Evolutionary conservation across 225 moss, liverwort and hornwort species (phyloP), one percentile per base, ranked within the genome.

Genomic region (Thuidium tamariscinum): DNA sequence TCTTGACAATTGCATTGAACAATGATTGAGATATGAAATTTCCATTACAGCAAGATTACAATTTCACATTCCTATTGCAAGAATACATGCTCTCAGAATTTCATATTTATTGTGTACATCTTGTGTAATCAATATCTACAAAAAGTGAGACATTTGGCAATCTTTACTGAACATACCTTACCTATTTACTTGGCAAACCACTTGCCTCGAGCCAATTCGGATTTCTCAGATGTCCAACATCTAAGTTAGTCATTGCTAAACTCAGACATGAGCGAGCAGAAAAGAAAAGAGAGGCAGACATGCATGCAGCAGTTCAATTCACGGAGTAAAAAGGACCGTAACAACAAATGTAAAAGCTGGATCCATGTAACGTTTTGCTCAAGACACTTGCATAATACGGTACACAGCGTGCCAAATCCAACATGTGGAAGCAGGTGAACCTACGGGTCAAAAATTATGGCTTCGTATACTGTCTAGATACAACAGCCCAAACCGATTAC

Each of bases 361-460:
- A 83, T 36, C 74, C 52, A 57, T 83, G 51, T 44, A 42, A 83
- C 61, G 36, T 73, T 86, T 51, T 77, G 77, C 65, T 70, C 57
- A 69, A 13, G 71, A 56, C 49, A 72, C 82, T 90, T 69, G 83
- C 88, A 77, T 84, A 59, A 60, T 62, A 86, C 61, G 62, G 86
- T 90, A 91, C 86, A 83, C 83, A 79, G 27, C 56, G 75, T 81
- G 84, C 81, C 65, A 72, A 74, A 81, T 72, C 66, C 66, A 87
- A 77, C 64, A 80, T 36, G 51, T 52, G 65, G 51, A 81, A 72
- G 76, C 67, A 91, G 85, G 46, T 37, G 34, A 85, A 87, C 70
- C 79, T 80, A 83, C 48, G 41, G 75, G 83, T 86, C 90, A 88
- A 90, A 91, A 88, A 66, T 71, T 73, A 81, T 67, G 66, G 78